phyloP scores from a whole-genome alignment of 352 stramenopile species.

The Pythium guiyangense region DNA sequence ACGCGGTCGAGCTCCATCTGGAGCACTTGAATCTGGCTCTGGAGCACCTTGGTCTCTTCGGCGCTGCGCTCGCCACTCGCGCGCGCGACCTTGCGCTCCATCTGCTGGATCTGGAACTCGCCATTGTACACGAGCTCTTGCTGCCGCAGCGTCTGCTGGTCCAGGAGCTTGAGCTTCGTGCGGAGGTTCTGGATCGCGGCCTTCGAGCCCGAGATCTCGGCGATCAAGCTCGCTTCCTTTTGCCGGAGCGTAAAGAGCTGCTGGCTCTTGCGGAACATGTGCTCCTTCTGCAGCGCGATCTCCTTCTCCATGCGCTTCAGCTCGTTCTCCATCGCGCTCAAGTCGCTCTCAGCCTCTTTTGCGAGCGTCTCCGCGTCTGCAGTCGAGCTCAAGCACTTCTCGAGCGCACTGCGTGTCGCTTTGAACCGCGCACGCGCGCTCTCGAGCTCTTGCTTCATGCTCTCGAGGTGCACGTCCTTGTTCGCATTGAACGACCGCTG shows the following conservation, averaged over 20 bases:
- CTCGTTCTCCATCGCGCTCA: constrained; percentile 61
- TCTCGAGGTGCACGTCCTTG: constrained; percentile 66
- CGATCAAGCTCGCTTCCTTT: constrained; percentile 85
- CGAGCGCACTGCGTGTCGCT: constrained; percentile 71
- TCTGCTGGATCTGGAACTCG: constrained; percentile 97
- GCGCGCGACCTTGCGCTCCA: constrained; percentile 92
- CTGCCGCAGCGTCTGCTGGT: constrained; percentile 86
- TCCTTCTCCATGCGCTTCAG: constrained; percentile 71
- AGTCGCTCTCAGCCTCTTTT: constrained; percentile 81
- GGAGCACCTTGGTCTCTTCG: constrained; percentile 92
- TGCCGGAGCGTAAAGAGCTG: constrained; percentile 84
- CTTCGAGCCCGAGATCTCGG: constrained; percentile 91
- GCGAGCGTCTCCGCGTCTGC: constrained; percentile 78
- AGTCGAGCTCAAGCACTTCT: constrained; percentile 63
- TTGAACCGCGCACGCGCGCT: constrained; percentile 68
- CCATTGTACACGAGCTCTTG: constrained; percentile 95
- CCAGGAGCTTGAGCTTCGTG: constrained; percentile 89
- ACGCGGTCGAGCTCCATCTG: constrained; percentile 87
- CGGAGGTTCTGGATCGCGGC: constrained; percentile 83
- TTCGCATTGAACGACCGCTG: constrained; percentile 78
- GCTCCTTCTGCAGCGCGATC: constrained; percentile 86
- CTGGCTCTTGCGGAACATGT: constrained; percentile 91
- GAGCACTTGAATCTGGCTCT: constrained; percentile 88
- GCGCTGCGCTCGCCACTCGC: constrained; percentile 91
- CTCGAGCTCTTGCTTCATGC: constrained; percentile 77